Percentiles rank a stretch among this genome's conserved stretches.
Conservation (phyloP, 2,329 filamentous ascomycete genomes). For the Arthrobotrys conoides region DNA sequence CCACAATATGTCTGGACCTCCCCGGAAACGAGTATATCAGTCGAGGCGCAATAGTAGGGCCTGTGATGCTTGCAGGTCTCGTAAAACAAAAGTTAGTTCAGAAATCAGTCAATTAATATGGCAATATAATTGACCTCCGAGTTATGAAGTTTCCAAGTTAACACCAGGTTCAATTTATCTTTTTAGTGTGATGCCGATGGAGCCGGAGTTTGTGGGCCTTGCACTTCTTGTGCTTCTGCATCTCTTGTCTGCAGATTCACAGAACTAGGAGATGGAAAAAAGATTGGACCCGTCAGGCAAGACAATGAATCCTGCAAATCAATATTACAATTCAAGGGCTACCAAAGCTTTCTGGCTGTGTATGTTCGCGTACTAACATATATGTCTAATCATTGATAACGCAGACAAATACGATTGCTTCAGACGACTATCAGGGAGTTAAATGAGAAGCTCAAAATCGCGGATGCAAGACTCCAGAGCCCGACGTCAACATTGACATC, state of each 20-base stretch:
- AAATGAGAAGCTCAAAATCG: constrained; percentile 3
- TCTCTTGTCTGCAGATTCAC: constrained; percentile 17
- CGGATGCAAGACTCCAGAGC: neutral
- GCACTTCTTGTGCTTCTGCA: constrained; percentile 15
- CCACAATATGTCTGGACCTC: neutral
- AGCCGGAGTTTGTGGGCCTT: neutral
- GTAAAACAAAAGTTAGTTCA: constrained; percentile 17
- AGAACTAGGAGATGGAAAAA: constrained; percentile 7
- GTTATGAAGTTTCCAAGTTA: neutral
- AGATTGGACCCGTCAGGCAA: constrained; percentile 19
- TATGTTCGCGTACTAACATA: neutral
- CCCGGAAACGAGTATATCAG: constrained; percentile 6
- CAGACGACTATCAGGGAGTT: neutral
- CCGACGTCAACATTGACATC: neutral
- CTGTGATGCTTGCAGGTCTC: constrained; percentile 10
- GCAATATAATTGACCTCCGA: neutral
- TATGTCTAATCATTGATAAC: neutral
- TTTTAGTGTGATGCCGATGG: constrained; percentile 6
- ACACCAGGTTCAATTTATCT: neutral
- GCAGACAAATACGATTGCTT: constrained; percentile 7
- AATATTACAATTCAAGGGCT: no score
- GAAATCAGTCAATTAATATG: neutral
- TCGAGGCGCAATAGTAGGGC: constrained; percentile 3
- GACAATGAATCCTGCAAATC: neutral
- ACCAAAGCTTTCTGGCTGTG: neutral